These are phyloP conservation scores for Cercospora sojina DNA, from an alignment of 2,329 filamentous ascomycete species.

Conservation along the genomic window DNA sequence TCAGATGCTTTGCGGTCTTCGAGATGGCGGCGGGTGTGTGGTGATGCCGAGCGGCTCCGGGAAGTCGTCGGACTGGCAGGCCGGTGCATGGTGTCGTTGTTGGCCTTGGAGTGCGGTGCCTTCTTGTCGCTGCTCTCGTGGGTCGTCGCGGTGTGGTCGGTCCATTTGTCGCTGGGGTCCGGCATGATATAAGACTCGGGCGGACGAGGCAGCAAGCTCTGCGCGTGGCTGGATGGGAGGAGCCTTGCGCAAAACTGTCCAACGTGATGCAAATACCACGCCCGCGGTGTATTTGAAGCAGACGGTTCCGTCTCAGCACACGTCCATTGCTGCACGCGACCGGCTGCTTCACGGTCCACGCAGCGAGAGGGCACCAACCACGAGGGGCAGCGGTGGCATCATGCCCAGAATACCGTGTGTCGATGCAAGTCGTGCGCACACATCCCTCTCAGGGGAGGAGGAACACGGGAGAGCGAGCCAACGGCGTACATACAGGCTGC, in stretches of 20 bases:
- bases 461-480: background rate
- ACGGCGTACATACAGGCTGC: background rate
- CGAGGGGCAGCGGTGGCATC: background rate
- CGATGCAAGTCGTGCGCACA: slow-evolving; percentile 1
- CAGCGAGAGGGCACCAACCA: background rate
- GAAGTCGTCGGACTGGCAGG: slow-evolving; percentile 16
- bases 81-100: slow-evolving; percentile 7
- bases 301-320: slow-evolving; percentile 2
- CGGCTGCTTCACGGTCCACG: background rate
- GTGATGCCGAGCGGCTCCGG: slow-evolving; percentile 18
- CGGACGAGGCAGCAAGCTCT: background rate
- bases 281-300: slow-evolving; percentile 6
- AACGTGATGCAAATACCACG: background rate
- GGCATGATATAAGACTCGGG: slow-evolving; percentile 17
- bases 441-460: background rate
- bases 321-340: background rate
- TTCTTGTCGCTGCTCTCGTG: background rate
- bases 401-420: background rate
- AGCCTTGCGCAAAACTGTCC: background rate
- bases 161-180: slow-evolving; percentile 13
- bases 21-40: slow-evolving; percentile 26
- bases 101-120: background rate
- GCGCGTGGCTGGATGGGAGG: background rate
- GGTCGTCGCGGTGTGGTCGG: background rate
- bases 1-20: slow-evolving; percentile 26